Conservation (phyloP, 1,284 basidiomycete species). For the Inonotus hispidus region DNA sequence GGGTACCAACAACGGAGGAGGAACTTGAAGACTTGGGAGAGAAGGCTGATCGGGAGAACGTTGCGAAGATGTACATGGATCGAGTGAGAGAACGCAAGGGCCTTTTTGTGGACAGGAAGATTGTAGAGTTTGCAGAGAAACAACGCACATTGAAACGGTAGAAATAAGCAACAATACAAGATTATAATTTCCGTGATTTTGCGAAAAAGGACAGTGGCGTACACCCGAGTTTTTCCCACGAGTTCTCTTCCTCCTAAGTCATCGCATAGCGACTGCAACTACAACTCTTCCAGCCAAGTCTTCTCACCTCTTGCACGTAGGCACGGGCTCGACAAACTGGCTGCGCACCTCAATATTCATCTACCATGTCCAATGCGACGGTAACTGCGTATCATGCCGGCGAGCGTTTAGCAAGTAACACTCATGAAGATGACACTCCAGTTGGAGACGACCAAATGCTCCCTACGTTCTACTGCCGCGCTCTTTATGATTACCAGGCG, state of each 20-base stretch:
- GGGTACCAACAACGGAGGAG: conserved; percentile 98
- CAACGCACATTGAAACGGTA: conserved; percentile 91
- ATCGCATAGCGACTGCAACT: background rate
- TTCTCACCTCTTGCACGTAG: background rate
- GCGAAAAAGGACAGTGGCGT: background rate
- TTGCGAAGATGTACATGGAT: conserved; percentile 96
- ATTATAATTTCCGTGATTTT: background rate
- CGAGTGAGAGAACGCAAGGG: conserved; percentile 87
- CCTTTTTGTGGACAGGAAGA: conserved; percentile 91
- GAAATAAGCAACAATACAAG: conserved; percentile 1
- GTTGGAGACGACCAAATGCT: conserved; percentile 52
- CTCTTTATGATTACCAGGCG: conserved; percentile 90
- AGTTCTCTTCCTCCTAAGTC: background rate
- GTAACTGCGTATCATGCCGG: conserved; percentile 23
- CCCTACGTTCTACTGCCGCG: conserved; percentile 81
- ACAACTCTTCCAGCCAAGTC: background rate
- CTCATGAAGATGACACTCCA: conserved; percentile 18
- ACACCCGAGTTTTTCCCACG: conserved; percentile 6
- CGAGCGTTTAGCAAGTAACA: conserved; percentile 21
- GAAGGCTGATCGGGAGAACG: conserved; percentile 89
- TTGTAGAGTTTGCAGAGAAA: conserved; percentile 93
- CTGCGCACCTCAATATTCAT: background rate
- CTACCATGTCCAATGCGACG: conserved; percentile 22
- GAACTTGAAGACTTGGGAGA: conserved; percentile 97
- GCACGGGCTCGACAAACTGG: background rate